Evolutionary conservation across 2,329 filamentous ascomycete species (phyloP).

Genomic region (Parastagonospora avenae): DNA sequence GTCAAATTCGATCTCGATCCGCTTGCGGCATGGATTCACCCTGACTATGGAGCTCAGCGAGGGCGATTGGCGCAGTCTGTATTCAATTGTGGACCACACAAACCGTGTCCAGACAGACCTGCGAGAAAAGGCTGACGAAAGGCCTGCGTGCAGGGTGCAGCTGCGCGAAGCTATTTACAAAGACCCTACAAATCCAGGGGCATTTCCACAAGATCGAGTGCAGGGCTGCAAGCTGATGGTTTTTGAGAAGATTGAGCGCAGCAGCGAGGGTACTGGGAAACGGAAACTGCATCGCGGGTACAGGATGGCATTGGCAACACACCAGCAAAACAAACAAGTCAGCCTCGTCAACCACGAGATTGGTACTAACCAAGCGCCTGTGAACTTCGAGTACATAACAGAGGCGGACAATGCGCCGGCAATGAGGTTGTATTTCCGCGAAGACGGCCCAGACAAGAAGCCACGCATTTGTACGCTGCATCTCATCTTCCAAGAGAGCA

Average conservation of each 20-base stretch:
- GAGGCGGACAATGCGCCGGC: slow-evolving; percentile 69
- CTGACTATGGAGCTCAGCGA: slow-evolving; percentile 73
- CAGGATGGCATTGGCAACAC: slow-evolving; percentile 77
- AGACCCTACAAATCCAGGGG: slow-evolving; percentile 70
- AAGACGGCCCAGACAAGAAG: slow-evolving; percentile 55
- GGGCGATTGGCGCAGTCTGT: slow-evolving; percentile 77
- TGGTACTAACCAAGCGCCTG: slow-evolving; percentile 63
- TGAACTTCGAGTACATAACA: slow-evolving; percentile 73
- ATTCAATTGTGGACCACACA: slow-evolving; percentile 85
- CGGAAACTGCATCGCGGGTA: slow-evolving; percentile 79
- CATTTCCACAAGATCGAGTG: slow-evolving; percentile 77
- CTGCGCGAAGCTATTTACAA: slow-evolving; percentile 81
- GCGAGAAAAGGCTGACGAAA: slow-evolving; percentile 71
- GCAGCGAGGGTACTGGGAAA: slow-evolving; percentile 73
- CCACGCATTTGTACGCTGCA: slow-evolving; percentile 67
- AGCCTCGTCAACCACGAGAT: slow-evolving; percentile 76
- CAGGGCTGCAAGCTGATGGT: slow-evolving; percentile 73
- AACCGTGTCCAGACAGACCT: slow-evolving; percentile 75
- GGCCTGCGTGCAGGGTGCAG: slow-evolving; percentile 69
- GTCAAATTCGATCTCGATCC: slow-evolving; percentile 67
- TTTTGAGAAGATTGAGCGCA: slow-evolving; percentile 72
- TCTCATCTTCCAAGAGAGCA: slow-evolving; percentile 75
- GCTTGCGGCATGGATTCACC: slow-evolving; percentile 75
- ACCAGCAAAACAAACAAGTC: slow-evolving; percentile 75
- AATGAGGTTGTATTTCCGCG: slow-evolving; percentile 72